Evolutionary conservation across 495 filamentous ascomycete genomes (phyloP), one percentile per base, ranked within the genome.

Genomic region (Pseudevernia furfuracea): DNA sequence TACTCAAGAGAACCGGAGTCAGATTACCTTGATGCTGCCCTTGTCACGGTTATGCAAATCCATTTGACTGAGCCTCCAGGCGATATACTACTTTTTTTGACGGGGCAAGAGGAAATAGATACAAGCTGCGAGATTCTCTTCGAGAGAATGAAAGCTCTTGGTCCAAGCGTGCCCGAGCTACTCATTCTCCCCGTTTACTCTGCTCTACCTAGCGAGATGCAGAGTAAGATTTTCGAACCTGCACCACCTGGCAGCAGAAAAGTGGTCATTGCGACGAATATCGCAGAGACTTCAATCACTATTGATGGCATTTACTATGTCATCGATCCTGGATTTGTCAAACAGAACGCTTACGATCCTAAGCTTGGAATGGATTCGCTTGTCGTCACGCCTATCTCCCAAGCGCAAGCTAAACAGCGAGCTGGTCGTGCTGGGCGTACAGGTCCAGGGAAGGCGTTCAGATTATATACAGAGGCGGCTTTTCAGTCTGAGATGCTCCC

Each of bases 301-400:
- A 97, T 99, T 63, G 94, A 97, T 73, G 87, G 90, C 48, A 96
- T 99, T 66, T 95, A 95, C 78, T 99, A 96, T 73, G 95, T 99
- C 39, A 84, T 99, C 44, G 94, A 99, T 71, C 93, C 94, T 10
- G 94, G 94, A 5, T 97, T 97, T 70, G 92, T 96, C 65, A 99
- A 97, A 78, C 92, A 97, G 71, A 96, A 96, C 68, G 91, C 90
- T 25, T 99, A 94, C 71, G 92, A 99, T 72, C 90, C 93, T 0
- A 97, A 97, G 73, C 84, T 97, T 3, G 93, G 94, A 34, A 97
- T 99, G 93, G 95, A 99, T 69, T 90, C 91, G 17, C 77, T 99
- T 34, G 89, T 97, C 28, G 89, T 99, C 32, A 96, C 92, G 0
- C 94, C 94, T 2, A 93, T 99, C 62, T 95, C 90, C 1, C 95